Conservation (phyloP, 2,329 filamentous ascomycete genomes). For the Aureobasidium sp. region DNA sequence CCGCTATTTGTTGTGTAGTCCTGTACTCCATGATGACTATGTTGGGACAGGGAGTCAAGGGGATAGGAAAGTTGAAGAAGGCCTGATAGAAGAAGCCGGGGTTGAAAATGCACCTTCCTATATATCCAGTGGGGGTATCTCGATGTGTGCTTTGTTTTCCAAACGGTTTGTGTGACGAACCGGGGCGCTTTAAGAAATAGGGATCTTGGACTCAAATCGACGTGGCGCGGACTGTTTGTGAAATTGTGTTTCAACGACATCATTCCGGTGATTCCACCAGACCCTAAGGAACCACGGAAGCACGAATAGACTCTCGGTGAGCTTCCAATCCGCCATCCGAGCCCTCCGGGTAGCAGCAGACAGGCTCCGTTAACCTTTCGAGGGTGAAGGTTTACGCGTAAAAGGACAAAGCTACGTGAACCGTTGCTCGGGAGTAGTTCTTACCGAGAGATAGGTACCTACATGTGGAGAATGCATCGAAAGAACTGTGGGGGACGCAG, state of each 20-base stretch:
- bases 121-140: background rate
- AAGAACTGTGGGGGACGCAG: background rate
- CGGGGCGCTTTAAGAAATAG: background rate
- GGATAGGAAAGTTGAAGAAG: background rate
- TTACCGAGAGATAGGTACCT: background rate
- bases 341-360: background rate
- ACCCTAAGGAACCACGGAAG: background rate
- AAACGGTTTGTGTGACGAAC: background rate
- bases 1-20: slow-evolving; percentile 6
- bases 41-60: background rate
- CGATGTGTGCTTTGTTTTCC: background rate
- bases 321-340: background rate
- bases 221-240: background rate
- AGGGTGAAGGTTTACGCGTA: background rate
- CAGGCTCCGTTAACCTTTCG: background rate
- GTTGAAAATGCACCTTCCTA: background rate
- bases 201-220: background rate
- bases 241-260: slow-evolving; percentile 9
- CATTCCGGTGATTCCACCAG: background rate
- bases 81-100: background rate
- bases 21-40: slow-evolving; percentile 1
- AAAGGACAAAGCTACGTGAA: background rate
- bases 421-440: background rate
- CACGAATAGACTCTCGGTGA: background rate
- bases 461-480: background rate